Percentiles rank a stretch among this genome's conserved stretches.
Conservation (phyloP, 2,329 filamentous ascomycete genomes). For the Teratosphaeria pseudoeucalypti region DNA sequence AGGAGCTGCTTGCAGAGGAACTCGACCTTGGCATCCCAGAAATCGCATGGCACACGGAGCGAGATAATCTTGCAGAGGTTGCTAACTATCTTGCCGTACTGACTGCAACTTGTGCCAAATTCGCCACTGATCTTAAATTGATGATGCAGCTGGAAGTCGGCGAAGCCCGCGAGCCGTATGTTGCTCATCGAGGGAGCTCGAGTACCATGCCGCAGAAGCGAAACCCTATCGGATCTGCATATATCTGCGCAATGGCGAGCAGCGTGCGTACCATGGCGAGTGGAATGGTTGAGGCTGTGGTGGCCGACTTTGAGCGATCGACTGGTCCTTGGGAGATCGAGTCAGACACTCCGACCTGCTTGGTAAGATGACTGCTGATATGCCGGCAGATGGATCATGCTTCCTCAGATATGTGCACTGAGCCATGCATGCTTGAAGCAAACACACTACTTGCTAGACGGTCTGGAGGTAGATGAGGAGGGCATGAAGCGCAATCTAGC, state of each 20-base stretch:
- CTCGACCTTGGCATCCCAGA: conserved; percentile 16
- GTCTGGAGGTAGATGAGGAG: conserved; percentile 18
- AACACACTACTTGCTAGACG: conserved; percentile 16
- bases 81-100: conserved; percentile 18
- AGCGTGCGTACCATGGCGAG: conserved; percentile 18
- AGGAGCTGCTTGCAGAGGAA: conserved; percentile 12
- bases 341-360: neutral
- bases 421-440: conserved; percentile 18
- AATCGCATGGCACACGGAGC: conserved; percentile 25
- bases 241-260: conserved; percentile 19
- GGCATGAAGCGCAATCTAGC: conserved; percentile 21
- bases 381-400: conserved; percentile 14
- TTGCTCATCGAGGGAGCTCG: conserved; percentile 44
- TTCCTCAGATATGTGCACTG: conserved; percentile 21
- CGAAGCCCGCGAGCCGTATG: conserved; percentile 30
- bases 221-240: conserved; percentile 23
- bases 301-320: conserved; percentile 23
- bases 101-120: conserved; percentile 19
- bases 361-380: neutral
- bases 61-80: conserved; percentile 21
- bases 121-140: conserved; percentile 21
- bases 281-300: conserved; percentile 19
- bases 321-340: conserved; percentile 25
- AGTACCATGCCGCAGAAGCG: conserved; percentile 46
- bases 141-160: conserved; percentile 23